Evolutionary conservation across 106 monocot genomes (phyloP), one percentile per base, ranked within the genome.

Genomic region (Acorus gramineus): DNA sequence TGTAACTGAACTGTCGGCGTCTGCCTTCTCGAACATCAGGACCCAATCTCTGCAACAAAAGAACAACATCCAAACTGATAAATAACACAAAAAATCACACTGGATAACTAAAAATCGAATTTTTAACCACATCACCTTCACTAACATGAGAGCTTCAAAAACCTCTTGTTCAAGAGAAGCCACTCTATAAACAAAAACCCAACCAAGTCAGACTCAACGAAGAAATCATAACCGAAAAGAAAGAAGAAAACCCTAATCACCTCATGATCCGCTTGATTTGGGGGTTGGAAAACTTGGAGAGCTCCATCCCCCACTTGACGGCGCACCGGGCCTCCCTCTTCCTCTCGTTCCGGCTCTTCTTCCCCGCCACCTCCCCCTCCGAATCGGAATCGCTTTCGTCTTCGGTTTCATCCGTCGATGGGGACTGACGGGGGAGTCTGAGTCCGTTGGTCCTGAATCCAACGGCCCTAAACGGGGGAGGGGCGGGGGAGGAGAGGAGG

Each of bases 11-110:
- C 62, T 99, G 98, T 47, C 92, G 83, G 78, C 98, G 83, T 61
- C 53, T 88, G 50, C 98, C 98, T 80, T 99, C 98, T 65, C 92
- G 76, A 7, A 99, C 92, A 68, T 99, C 92, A 52, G 91, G 81
- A 3, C 85, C 88, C 77, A 98, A 79, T 83, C 80, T 89, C 98
- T 99, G 76, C 56, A 75, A 52, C 1, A 62, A 28, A 28, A 28
- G 28, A 28, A 28, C 28, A 28, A 1, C 1, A 28, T 28, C 28
- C 28, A 28, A 63, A 72, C 50, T 51, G 1, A 60, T 42, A 48
- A 63, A 44, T 11, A 49, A 47, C 3, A 44, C 53, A 55, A 28
- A 28, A 0, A 28, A 1, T 28, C 28, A 28, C 28, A 28, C 28
- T 28, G 28, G 28, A 28, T 28, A 28, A 28, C 28, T 28, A 28